Percentiles rank a stretch among this genome's conserved stretches.
Conservation (phyloP, 2,329 filamentous ascomycete species). For the Cladosporium halotolerans region DNA sequence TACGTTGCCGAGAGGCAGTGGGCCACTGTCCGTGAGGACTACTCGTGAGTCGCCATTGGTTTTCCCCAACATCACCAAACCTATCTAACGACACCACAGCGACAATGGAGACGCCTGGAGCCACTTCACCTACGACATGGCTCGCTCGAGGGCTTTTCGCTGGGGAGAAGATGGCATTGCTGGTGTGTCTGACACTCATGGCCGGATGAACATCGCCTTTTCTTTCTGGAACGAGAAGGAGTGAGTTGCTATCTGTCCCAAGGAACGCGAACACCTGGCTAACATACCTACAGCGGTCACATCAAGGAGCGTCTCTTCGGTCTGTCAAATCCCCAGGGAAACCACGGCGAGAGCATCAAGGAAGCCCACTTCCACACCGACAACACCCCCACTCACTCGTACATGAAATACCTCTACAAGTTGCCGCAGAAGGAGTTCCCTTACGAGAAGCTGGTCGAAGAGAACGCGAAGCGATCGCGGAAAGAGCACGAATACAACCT, state of each 20-base stretch:
- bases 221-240: constrained; percentile 98
- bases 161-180: constrained; percentile 98
- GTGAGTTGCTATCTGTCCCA: constrained; percentile 46
- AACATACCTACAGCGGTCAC: constrained; percentile 58
- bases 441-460: constrained; percentile 78
- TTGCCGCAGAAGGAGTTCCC: constrained; percentile 89
- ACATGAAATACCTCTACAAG: constrained; percentile 99
- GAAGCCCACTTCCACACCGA: constrained; percentile 95
- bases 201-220: constrained; percentile 86
- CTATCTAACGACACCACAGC: constrained; percentile 41
- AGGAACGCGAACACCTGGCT: neutral
- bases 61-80: neutral
- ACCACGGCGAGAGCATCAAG: constrained; percentile 95
- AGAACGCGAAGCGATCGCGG: constrained; percentile 72
- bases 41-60: constrained; percentile 51
- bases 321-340: constrained; percentile 91
- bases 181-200: constrained; percentile 89
- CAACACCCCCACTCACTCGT: constrained; percentile 89
- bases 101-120: constrained; percentile 91
- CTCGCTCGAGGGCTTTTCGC: constrained; percentile 78
- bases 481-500: constrained; percentile 86
- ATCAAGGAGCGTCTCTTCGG: constrained; percentile 94
- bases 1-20: constrained; percentile 93
- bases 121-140: constrained; percentile 90
- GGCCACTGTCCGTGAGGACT: constrained; percentile 74